Conservation (phyloP, 140 eudicot genomes). For the Senecio squalidus region DNA sequence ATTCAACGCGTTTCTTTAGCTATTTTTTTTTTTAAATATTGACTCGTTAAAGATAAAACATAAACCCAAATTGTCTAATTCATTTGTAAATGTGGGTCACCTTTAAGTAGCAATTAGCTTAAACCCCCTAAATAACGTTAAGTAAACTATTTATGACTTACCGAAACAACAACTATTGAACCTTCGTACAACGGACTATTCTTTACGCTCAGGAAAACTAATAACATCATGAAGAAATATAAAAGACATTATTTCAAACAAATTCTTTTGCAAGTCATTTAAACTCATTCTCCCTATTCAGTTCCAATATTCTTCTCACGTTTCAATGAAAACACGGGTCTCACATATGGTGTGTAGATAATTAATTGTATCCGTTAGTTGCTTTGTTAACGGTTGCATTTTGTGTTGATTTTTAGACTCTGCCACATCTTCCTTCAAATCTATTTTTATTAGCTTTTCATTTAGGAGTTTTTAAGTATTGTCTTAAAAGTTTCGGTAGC, state of each 20-base stretch:
- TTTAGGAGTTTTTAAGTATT: no score
- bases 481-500: no score
- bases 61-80: no score
- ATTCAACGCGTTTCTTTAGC: no score
- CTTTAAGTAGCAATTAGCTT: no score
- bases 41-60: no score
- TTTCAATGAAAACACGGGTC: slow-evolving; percentile 56
- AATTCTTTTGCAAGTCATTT: neutral
- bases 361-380: slow-evolving; percentile 47
- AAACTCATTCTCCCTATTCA: slow-evolving; percentile 63
- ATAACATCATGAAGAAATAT: slow-evolving; percentile 57
- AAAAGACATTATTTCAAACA: neutral
- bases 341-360: slow-evolving; percentile 54
- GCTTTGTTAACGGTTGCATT: slow-evolving; percentile 67
- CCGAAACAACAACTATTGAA: slow-evolving; percentile 63
- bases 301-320: slow-evolving; percentile 73
- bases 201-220: slow-evolving; percentile 67
- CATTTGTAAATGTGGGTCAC: no score
- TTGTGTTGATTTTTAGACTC: slow-evolving; percentile 59
- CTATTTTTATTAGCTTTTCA: no score
- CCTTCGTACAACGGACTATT: slow-evolving; percentile 70
- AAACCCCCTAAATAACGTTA: no score
- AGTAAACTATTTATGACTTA: slow-evolving; percentile 26
- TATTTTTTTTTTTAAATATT: no score
- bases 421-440: slow-evolving; percentile 50